These are phyloP conservation scores for Pyrus communis DNA, from an alignment of 306 rosid genomes.

Conservation along the genomic window DNA sequence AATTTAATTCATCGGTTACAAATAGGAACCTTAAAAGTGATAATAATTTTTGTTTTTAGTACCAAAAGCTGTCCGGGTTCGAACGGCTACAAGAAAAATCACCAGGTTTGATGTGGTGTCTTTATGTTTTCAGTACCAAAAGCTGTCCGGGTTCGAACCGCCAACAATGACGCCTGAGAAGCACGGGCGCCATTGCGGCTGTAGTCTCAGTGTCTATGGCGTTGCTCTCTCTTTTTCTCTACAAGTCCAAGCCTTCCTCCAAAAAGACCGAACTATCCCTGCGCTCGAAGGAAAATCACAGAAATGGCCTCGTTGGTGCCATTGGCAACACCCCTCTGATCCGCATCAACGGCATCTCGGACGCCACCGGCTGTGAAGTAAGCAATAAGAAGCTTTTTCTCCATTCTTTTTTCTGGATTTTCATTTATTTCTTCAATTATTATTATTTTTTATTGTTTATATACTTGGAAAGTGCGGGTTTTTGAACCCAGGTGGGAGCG, in stretches of 20 bases:
- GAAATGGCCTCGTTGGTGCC: conserved; percentile 55
- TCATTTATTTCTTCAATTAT: neutral
- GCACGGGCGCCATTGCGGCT: conserved; percentile 49
- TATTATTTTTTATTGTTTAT: conserved; percentile 22
- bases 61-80: neutral
- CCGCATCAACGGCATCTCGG: conserved; percentile 81
- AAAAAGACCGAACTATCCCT: conserved; percentile 4
- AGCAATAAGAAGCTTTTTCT: neutral
- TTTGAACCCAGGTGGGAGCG: conserved; percentile 95
- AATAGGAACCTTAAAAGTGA: too few relatives aligned
- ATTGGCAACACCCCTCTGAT: conserved; percentile 88
- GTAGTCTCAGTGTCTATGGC: conserved; percentile 34
- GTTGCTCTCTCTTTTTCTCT: conserved; percentile 32
- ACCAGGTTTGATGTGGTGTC: too few relatives aligned
- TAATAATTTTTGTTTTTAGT: too few relatives aligned
- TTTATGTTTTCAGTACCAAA: too few relatives aligned
- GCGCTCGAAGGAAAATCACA: conserved; percentile 15
- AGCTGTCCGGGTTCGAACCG: neutral
- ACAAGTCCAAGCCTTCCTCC: conserved; percentile 19
- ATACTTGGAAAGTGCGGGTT: conserved; percentile 91
- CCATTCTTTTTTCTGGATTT: neutral
- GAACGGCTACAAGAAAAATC: neutral
- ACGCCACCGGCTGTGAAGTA: conserved; percentile 89
- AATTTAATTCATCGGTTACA: too few relatives aligned
- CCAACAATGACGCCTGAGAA: conserved; percentile 52